phyloP scores from a whole-genome alignment of 345 rosid genomes.

The Euphorbia pulcherrima region DNA sequence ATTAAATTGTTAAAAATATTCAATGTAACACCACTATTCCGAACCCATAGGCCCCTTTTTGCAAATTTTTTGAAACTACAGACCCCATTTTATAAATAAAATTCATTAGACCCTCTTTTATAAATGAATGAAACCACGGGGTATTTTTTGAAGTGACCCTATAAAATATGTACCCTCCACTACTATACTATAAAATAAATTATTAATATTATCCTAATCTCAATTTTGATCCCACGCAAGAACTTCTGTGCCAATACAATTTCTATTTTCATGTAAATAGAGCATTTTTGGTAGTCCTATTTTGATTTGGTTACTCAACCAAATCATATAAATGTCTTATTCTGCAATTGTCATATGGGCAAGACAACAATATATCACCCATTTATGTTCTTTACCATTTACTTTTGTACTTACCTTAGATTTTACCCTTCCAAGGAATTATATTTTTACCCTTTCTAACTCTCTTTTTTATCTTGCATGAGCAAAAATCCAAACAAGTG shows the following conservation, averaged over 20 bases:
- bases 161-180: background rate
- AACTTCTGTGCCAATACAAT: background rate
- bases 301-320: background rate
- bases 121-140: too few species aligned
- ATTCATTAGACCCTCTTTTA: too few species aligned
- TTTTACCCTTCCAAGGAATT: background rate
- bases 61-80: too few species aligned
- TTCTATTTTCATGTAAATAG: background rate
- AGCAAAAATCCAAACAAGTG: background rate
- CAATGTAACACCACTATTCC: too few species aligned
- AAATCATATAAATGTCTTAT: background rate
- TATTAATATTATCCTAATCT: background rate
- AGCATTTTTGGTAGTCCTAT: background rate
- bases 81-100: too few species aligned
- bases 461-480: background rate
- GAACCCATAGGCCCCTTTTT: too few species aligned
- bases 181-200: background rate
- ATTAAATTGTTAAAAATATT: too few species aligned
- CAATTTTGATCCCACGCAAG: background rate
- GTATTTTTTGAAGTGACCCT: too few species aligned
- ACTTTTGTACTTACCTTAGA: too few species aligned
- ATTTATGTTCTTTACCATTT: background rate
- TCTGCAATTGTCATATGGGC: background rate
- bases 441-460: background rate
- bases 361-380: conserved; percentile 1